phyloP scores from a whole-genome alignment of 345 rosid genomes.

The Viola odorata region DNA sequence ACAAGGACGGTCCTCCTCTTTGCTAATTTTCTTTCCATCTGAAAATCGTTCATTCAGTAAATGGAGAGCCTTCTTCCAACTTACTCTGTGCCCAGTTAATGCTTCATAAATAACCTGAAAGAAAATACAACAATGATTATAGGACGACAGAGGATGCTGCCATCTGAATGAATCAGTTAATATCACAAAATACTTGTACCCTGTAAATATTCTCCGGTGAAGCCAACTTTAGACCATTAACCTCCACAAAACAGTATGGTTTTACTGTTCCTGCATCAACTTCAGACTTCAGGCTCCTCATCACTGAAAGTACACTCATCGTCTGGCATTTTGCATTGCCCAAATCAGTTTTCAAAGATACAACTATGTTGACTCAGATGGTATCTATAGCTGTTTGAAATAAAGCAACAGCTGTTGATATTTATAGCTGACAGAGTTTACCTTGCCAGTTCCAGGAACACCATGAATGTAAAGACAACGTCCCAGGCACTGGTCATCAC shows the following conservation, averaged over 20 bases:
- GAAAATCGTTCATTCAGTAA: constrained; percentile 75
- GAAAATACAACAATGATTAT: constrained; percentile 2
- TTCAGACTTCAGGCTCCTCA: constrained; percentile 81
- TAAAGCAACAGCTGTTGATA: background rate
- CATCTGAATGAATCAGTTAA: background rate
- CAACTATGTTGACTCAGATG: constrained; percentile 1
- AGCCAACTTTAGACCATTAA: constrained; percentile 89
- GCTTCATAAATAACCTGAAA: constrained; percentile 85
- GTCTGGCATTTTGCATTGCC: constrained; percentile 41
- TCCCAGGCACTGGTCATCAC: constrained; percentile 83
- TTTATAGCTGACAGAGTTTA: constrained; percentile 16
- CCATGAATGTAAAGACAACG: constrained; percentile 92
- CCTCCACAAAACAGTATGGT: constrained; percentile 88
- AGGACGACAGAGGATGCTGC: background rate
- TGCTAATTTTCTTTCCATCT: constrained; percentile 51
- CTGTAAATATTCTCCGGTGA: constrained; percentile 86
- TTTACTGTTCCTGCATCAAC: constrained; percentile 64
- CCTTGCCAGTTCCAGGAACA: constrained; percentile 99
- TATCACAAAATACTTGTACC: constrained; percentile 24
- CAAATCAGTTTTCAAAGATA: constrained; percentile 9
- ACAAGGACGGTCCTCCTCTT: constrained; percentile 66
- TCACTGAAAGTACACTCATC: constrained; percentile 73
- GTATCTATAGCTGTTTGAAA: background rate
- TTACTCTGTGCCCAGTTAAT: constrained; percentile 78
- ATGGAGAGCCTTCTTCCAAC: constrained; percentile 89